Conservation (phyloP, 768 basidiomycete species). For the Gloeostereum incarnatum region DNA sequence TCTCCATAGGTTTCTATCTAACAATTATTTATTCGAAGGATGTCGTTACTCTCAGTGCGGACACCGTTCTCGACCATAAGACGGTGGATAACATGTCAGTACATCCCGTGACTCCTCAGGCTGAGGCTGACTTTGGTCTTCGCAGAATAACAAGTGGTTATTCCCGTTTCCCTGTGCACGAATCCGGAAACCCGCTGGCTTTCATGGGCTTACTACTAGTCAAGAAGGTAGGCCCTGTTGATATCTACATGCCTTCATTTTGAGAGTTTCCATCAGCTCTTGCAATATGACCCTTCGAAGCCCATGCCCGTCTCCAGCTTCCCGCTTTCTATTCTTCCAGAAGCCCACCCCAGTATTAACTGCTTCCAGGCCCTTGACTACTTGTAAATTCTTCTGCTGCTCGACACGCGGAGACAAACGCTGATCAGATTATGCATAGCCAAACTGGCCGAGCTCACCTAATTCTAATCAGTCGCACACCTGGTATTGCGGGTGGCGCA, state of each 20-base stretch:
- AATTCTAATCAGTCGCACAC: conserved; percentile 74
- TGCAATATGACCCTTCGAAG: conserved; percentile 83
- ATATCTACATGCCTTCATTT: no score
- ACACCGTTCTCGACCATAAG: conserved; percentile 71
- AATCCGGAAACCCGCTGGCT: conserved; percentile 52
- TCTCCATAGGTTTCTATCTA: background rate
- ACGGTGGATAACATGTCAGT: conserved; percentile 69
- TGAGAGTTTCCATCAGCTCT: no score
- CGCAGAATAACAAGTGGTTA: conserved; percentile 68
- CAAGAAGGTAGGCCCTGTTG: conserved; percentile 48
- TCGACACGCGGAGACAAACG: background rate
- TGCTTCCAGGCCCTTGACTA: conserved; percentile 95
- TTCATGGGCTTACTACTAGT: conserved; percentile 80
- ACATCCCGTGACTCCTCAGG: conserved; percentile 4
- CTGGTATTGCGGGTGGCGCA: conserved; percentile 75
- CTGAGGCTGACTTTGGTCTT: conserved; percentile 3
- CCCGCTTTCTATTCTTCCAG: conserved; percentile 76
- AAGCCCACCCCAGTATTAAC: conserved; percentile 81
- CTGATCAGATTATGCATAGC: conserved; percentile 24
- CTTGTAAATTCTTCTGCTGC: conserved; percentile 47
- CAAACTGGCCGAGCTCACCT: conserved; percentile 95
- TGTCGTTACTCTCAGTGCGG: conserved; percentile 69
- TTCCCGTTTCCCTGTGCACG: conserved; percentile 87
- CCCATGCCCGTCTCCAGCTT: conserved; percentile 68
- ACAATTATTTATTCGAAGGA: no score